Evolutionary conservation across 2,329 filamentous ascomycete genomes (phyloP), one percentile per base, ranked within the genome.

Genomic region (Nigrograna mackinnonii): DNA sequence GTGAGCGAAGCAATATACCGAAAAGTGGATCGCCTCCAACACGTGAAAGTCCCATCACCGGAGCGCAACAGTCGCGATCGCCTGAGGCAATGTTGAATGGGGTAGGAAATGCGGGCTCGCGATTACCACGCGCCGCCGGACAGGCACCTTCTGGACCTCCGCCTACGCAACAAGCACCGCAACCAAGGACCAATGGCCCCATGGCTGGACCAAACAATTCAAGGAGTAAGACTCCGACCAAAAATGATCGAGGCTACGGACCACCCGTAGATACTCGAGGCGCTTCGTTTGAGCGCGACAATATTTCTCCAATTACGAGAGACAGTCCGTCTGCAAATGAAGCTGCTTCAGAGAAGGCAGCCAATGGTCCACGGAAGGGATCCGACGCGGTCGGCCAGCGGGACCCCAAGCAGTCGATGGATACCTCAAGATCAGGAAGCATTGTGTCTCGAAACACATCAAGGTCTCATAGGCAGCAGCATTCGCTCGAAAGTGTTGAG

Each of bases 401-500:
- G 18, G 55, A 61, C 7, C 57, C 51, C 9, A 69, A 70, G 39
- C 58, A 65, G 26, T 68, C 64, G 4, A 62, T 67, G 47, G 67
- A 69, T 9, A 67, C 58, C 2, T 47, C 58, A 6, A 50, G 66
- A 31, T 66, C 64, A 11, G 60, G 50, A 19, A 69, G 65, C 39
- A 45, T 58, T 19, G 46, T 58, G 17, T 69, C 67, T 5, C 57
- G 67, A 14, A 66, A 58, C 39, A 59, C 67, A 6, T 67, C 65
- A 31, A 60, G 60, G 39, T 69, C 72, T 4, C 70, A 80, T 19
- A 78, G 81, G 32, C 79, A 81, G 49, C 76, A 77, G 24, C 84
- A 86, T 59, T 78, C 79, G 54, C 73, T 88, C 11, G 89, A 94
- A 51, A 87, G 81, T 55, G 79, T 78, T 2, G 79, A 67, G 24